Conservation (phyloP, 2,329 filamentous ascomycete genomes). For the Xylaria hypoxylon region DNA sequence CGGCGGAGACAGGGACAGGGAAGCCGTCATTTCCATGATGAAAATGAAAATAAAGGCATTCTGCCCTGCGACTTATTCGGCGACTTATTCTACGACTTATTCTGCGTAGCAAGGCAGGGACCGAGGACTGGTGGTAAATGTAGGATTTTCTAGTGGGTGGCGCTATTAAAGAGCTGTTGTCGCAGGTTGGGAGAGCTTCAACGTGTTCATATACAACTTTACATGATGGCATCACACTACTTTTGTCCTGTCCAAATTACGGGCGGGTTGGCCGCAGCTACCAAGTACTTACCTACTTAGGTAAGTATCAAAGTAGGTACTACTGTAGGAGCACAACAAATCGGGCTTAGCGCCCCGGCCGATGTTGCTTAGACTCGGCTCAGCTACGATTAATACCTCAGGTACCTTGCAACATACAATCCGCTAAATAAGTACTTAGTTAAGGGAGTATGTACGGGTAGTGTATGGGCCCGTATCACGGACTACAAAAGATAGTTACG, state of each 20-base stretch:
- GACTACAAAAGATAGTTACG: too few relatives aligned
- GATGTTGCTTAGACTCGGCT: too few relatives aligned
- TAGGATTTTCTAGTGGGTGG: background rate
- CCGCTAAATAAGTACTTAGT: too few relatives aligned
- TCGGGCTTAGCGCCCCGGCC: too few relatives aligned
- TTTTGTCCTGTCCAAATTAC: conserved; percentile 21
- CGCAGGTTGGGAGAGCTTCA: background rate
- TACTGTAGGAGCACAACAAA: too few relatives aligned
- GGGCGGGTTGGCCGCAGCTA: conserved; percentile 4
- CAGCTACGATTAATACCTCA: too few relatives aligned
- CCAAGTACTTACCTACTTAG: too few relatives aligned
- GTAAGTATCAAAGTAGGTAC: too few relatives aligned
- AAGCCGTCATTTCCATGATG: conserved; percentile 52
- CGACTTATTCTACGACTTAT: conserved; percentile 9
- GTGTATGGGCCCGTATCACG: too few relatives aligned
- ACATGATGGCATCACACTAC: conserved; percentile 19
- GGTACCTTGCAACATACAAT: too few relatives aligned
- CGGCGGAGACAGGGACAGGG: conserved; percentile 72
- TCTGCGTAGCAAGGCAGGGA: background rate
- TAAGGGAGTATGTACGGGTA: too few relatives aligned
- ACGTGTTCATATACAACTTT: background rate
- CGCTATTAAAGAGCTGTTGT: background rate
- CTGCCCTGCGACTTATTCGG: conserved; percentile 9
- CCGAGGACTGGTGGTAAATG: background rate
- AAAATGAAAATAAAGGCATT: conserved; percentile 33